Base-by-base conservation (phyloP, 2,329 filamentous ascomycete genomes). In the Monosporascus sp. region DNA sequence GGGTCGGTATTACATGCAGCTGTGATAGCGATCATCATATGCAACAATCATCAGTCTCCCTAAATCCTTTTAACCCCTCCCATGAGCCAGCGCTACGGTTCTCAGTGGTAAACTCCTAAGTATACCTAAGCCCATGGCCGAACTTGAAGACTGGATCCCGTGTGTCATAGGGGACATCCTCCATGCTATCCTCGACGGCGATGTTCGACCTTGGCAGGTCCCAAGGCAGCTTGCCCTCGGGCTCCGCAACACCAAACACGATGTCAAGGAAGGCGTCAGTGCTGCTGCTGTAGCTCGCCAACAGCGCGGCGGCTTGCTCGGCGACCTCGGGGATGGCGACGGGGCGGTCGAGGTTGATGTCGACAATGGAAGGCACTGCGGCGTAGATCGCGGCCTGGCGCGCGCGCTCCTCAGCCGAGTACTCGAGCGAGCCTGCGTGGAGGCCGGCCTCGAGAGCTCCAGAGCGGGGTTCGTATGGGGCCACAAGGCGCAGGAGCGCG, bases 231-330 rank as follows among this genome's bases (percentile, higher is more conserved):
- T 66, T 71, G 0, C 75, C 75, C 50, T 70, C 57, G 0, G 75
- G 75, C 36, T 62, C 57, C 7, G 64, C 65, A 1, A 67, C 56
- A 0, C 66, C 67, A 51, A 77, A 72, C 1, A 76, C 54, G 1
- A 77, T 65, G 53, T 77, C 75, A 4, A 78, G 56, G 52, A 77
- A 74, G 0, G 74, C 74, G 1, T 74, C 69, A 0, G 66, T 55
- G n/a, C 66, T 63, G 25, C 67, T 68, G 2, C 72, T 72, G 54
- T 67, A 76, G 54, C 68, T 74, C 9, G 62, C 72, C 27, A 74
- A 52, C 44, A 77, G 53, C 1, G 72, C 74, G 7, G 63, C 60
- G 1, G 70, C 69, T 3, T 63, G 50, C 50, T 73, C 71, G 0
- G 66, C 71, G 7, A 77, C 62, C 50, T 75, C 73, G 2, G 74